phyloP scores from a whole-genome alignment of 2,329 filamentous ascomycete genomes.

The Apiospora koreana region DNA sequence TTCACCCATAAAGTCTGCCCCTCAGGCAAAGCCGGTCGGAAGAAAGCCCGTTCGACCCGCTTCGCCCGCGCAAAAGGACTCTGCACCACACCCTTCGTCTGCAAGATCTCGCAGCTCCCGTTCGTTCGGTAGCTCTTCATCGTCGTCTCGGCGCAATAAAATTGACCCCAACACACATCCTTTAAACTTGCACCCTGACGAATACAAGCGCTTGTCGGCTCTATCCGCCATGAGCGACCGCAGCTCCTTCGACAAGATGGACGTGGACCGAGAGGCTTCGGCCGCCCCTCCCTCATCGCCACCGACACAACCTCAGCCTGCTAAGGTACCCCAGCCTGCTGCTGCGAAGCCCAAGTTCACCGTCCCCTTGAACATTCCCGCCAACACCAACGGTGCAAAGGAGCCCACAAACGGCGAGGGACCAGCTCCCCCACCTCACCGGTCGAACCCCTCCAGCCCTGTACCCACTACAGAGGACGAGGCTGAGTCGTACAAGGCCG shows the following conservation, averaged over 20 bases:
- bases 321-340: constrained; percentile 30
- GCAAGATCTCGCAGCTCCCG: constrained; percentile 45
- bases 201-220: constrained; percentile 74
- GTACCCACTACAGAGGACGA: constrained; percentile 63
- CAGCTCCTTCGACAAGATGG: constrained; percentile 63
- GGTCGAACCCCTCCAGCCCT: constrained; percentile 62
- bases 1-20: constrained; percentile 27
- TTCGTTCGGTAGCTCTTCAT: constrained; percentile 49
- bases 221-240: constrained; percentile 64
- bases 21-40: constrained; percentile 19
- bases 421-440: constrained; percentile 73
- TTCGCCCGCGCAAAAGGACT: constrained; percentile 2
- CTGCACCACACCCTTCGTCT: constrained; percentile 18
- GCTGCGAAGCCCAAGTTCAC: constrained; percentile 41
- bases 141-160: constrained; percentile 52
- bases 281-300: constrained; percentile 52
- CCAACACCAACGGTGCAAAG: constrained; percentile 48
- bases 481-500: constrained; percentile 87
- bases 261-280: constrained; percentile 69
- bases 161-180: constrained; percentile 76
- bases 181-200: constrained; percentile 86
- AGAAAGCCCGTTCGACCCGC: not conserved
- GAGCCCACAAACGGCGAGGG: constrained; percentile 36
- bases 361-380: constrained; percentile 48
- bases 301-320: constrained; percentile 40